Evolutionary conservation across 495 filamentous ascomycete genomes (phyloP), one percentile per base, ranked within the genome.

Genomic region (Diplogelasinospora grovesii): DNA sequence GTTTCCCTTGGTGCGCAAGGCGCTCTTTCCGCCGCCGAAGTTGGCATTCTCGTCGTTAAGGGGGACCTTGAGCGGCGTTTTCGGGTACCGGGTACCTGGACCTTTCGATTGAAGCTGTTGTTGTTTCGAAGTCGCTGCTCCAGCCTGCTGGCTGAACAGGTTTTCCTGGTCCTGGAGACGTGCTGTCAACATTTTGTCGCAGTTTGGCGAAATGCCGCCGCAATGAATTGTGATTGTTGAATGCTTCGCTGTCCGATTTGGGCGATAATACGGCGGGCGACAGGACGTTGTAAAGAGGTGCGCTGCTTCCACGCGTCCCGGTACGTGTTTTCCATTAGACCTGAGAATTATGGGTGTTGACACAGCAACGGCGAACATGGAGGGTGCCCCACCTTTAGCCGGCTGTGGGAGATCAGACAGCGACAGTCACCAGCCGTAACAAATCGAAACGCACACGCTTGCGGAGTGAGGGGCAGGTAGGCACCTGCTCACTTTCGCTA

Each of bases 81-180:
- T 95, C 8, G 81, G 81, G 46, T 73, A 79, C 60, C 78, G 77
- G 41, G 76, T 73, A 38, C 79, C 81, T 0, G 88, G 90, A 14
- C 89, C 89, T 66, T 93, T 94, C 18, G 85, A 74, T 46, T 77
- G 73, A 27, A 72, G 55, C 52, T 90, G 74, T 22, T 86, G 82
- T 22, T 86, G 82, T 61, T 94, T 94, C 8, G 79, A 68, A n/a
- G n/a, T n/a, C n/a, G n/a, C n/a, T 11, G 83, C 79, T n/a, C 85
- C 79, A 36, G 81, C 78, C 55, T 92, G 87, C 46, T 83, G 85
- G 32, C 57, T 64, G 49, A 86, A 81, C 19, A 70, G 75, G 62
- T 98, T 98, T 63, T 98, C 92, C 63, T 97, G 89, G 65, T 95
- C 85, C 50, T 51, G 77, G 5, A n/a, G 60, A 34, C 59, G 77